Conservation (phyloP, 23 red algal genomes). For the Cyanidium caldarium region DNA sequence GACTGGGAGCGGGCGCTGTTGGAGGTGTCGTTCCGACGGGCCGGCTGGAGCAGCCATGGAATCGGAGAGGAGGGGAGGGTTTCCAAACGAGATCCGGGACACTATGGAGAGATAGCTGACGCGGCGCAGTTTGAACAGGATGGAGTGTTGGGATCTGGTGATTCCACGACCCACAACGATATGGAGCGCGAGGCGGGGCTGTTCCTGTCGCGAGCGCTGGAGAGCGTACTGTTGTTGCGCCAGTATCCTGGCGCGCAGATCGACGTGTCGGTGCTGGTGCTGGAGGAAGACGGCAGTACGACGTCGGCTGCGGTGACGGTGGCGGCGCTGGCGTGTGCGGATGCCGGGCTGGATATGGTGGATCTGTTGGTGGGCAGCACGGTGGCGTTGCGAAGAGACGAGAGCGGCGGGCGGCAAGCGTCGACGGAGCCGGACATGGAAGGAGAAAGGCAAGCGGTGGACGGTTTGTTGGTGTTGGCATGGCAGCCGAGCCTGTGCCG, state of each 20-base stretch:
- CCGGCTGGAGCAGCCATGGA: no score
- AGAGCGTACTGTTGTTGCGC: not conserved
- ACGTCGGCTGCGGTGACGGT: not conserved
- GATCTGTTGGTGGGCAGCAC: not conserved
- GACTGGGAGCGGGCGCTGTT: not conserved
- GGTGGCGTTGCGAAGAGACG: not conserved
- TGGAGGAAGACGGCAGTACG: not conserved
- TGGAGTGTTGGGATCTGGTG: no score
- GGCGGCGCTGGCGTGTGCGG: not conserved
- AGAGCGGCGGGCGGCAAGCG: no score
- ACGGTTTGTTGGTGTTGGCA: not conserved
- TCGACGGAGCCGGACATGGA: no score
- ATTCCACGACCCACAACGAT: not conserved
- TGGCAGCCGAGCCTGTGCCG: not conserved
- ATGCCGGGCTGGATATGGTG: not conserved
- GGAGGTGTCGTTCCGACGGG: no score
- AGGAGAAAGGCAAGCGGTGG: not conserved
- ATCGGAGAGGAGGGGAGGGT: no score
- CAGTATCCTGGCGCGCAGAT: not conserved
- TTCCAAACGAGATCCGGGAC: no score
- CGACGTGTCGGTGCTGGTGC: not conserved
- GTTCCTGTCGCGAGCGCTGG: not conserved
- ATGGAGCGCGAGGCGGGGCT: not conserved
- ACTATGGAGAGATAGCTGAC: no score
- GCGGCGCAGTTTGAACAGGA: no score